Conservation (phyloP, 2,329 filamentous ascomycete genomes). For the Hypoxylon sp. region DNA sequence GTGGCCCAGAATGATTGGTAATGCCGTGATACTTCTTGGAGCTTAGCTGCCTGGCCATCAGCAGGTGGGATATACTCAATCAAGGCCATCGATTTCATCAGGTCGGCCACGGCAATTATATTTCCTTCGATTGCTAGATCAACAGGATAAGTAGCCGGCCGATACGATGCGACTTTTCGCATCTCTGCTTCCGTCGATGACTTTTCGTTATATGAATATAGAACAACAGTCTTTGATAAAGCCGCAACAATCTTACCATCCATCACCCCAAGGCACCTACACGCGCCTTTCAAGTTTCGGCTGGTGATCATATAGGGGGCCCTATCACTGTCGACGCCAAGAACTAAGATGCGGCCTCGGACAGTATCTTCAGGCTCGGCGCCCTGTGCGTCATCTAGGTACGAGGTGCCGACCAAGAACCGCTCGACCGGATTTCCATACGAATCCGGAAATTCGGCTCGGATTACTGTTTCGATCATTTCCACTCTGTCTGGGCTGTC, state of each 20-base stretch:
- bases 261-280: conserved; percentile 78
- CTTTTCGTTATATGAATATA: conserved; percentile 65
- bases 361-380: conserved; percentile 54
- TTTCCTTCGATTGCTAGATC: conserved; percentile 78
- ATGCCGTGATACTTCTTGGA: conserved; percentile 81
- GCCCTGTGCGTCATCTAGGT: conserved; percentile 67
- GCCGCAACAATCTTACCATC: conserved; percentile 83
- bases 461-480: conserved; percentile 84
- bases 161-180: conserved; percentile 76
- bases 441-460: conserved; percentile 72
- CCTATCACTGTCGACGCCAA: conserved; percentile 81
- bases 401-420: conserved; percentile 92
- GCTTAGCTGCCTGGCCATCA: conserved; percentile 64
- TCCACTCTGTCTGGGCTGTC: conserved; percentile 63
- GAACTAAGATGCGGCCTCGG: conserved; percentile 82
- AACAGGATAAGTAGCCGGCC: conserved; percentile 84
- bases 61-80: conserved; percentile 72
- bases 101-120: conserved; percentile 83
- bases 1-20: conserved; percentile 85
- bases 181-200: conserved; percentile 66
- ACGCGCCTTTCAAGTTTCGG: conserved; percentile 78
- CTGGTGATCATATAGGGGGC: conserved; percentile 76
- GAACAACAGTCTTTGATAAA: conserved; percentile 83
- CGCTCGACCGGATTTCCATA: conserved; percentile 71
- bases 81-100: conserved; percentile 91